A percentile compares a stretch with the other conserved stretches of the same genome.
These are phyloP conservation scores for Penicillium roqueforti DNA, from an alignment of 495 filamentous ascomycete genomes.

Conservation along the genomic window DNA sequence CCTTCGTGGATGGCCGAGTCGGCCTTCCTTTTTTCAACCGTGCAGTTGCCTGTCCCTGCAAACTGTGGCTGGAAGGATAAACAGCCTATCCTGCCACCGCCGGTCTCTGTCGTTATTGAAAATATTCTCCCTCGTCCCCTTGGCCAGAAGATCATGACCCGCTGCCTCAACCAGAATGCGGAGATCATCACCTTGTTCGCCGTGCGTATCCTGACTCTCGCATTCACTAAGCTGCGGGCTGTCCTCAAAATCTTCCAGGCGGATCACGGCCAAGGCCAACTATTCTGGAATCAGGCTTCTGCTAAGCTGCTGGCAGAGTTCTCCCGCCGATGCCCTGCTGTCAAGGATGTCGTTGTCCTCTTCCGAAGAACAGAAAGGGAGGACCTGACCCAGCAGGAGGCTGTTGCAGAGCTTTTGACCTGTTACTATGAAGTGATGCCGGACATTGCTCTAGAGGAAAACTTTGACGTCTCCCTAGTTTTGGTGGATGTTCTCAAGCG, in stretches of 20 bases:
- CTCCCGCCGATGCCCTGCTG: slow-evolving; percentile 67
- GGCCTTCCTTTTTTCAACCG: slow-evolving; percentile 72
- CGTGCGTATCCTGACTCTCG: slow-evolving; percentile 67
- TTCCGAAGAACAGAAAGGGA: slow-evolving; percentile 61
- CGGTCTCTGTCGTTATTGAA: slow-evolving; percentile 70
- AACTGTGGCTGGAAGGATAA: slow-evolving; percentile 61
- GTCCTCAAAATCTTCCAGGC: slow-evolving; percentile 44
- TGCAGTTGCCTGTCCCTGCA: slow-evolving; percentile 67
- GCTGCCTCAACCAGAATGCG: slow-evolving; percentile 70
- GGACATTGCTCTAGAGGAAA: slow-evolving; percentile 72
- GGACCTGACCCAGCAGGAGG: slow-evolving; percentile 74
- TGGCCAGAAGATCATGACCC: slow-evolving; percentile 66
- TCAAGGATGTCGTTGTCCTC: slow-evolving; percentile 68
- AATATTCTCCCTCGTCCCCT: slow-evolving; percentile 83
- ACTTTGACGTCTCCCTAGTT: slow-evolving; percentile 75
- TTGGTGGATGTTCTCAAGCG: slow-evolving; percentile 61
- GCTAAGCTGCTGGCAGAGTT: slow-evolving; percentile 67
- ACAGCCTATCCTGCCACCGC: slow-evolving; percentile 59
- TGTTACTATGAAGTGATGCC: slow-evolving; percentile 80
- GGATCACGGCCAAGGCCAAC: slow-evolving; percentile 35
- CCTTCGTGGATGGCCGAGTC: slow-evolving; percentile 93
- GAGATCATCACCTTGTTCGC: slow-evolving; percentile 79
- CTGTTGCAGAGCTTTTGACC: slow-evolving; percentile 65
- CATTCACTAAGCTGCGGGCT: slow-evolving; percentile 70
- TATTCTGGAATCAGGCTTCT: slow-evolving; percentile 63